Percentiles rank a stretch among this genome's conserved stretches.
These are phyloP conservation scores for Mycosphaerella sp. DNA, from an alignment of 2,329 filamentous ascomycete species.

Conservation along the genomic window DNA sequence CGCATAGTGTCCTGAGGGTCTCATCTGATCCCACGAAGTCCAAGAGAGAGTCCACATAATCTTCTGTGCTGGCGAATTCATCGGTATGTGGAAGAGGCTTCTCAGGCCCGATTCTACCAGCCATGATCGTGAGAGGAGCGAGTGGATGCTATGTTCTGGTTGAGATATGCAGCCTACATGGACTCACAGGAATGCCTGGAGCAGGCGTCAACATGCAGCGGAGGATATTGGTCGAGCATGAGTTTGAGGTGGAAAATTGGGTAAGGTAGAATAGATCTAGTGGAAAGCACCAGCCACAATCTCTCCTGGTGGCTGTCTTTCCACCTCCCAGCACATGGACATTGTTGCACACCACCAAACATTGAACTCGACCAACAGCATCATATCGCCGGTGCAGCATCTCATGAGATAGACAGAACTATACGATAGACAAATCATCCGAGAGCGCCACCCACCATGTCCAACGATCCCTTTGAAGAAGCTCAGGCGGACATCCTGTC, in stretches of 20 bases:
- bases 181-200: not conserved
- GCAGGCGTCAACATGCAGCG: too few species aligned
- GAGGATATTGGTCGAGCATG: too few species aligned
- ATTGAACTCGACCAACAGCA: not conserved
- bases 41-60: constrained; percentile 73
- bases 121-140: not conserved
- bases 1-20: constrained; percentile 81
- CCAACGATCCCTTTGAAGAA: constrained; percentile 46
- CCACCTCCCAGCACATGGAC: not conserved
- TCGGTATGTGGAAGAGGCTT: constrained; percentile 60
- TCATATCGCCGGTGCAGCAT: not conserved
- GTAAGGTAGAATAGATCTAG: not conserved
- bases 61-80: constrained; percentile 60
- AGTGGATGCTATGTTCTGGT: not conserved
- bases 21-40: constrained; percentile 67
- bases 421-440: not conserved
- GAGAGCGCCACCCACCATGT: constrained; percentile 13
- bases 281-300: not conserved
- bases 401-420: constrained; percentile 1
- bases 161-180: not conserved
- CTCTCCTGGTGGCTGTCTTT: not conserved
- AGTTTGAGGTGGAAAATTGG: not conserved
- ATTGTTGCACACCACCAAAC: not conserved
- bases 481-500: constrained; percentile 68
- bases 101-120: constrained; percentile 39